Evolutionary conservation across 306 rosid genomes (phyloP).

Genomic region (Pterocarpus macrocarpus): DNA sequence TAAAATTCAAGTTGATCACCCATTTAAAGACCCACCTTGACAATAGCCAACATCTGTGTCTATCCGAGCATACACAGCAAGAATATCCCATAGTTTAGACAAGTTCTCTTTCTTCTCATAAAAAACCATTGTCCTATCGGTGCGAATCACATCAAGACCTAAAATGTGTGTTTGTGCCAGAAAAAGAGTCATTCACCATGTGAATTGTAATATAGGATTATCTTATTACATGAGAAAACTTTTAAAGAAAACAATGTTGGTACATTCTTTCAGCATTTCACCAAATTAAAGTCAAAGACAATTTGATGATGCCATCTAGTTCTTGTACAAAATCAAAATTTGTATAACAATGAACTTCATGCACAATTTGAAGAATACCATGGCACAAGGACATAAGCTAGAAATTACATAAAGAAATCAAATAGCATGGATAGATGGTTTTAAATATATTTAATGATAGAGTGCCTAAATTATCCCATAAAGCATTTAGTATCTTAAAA

Average conservation of each 20-base stretch:
- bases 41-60: slow-evolving; percentile 95
- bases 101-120: slow-evolving; percentile 87
- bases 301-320: not conserved
- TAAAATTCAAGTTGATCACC: not conserved
- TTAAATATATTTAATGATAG: not conserved
- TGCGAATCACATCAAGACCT: slow-evolving; percentile 97
- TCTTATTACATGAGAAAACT: not conserved
- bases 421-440: not conserved
- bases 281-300: slow-evolving; percentile 8
- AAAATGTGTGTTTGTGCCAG: slow-evolving; percentile 39
- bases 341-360: not conserved
- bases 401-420: not conserved
- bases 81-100: slow-evolving; percentile 96
- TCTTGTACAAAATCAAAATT: not conserved
- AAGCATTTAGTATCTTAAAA: not conserved
- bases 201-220: not conserved
- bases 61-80: slow-evolving; percentile 87
- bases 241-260: not conserved
- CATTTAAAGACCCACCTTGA: slow-evolving; percentile 74
- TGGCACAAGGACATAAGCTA: not conserved
- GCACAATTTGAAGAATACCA: not conserved
- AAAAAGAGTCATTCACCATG: not conserved
- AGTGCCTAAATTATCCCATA: too few relatives aligned
- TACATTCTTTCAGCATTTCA: slow-evolving; percentile 1
- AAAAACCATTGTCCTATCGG: slow-evolving; percentile 87